Evolutionary conservation across 306 rosid species (phyloP), one percentile per base, ranked within the genome.

Genomic region (Quercus robur): DNA sequence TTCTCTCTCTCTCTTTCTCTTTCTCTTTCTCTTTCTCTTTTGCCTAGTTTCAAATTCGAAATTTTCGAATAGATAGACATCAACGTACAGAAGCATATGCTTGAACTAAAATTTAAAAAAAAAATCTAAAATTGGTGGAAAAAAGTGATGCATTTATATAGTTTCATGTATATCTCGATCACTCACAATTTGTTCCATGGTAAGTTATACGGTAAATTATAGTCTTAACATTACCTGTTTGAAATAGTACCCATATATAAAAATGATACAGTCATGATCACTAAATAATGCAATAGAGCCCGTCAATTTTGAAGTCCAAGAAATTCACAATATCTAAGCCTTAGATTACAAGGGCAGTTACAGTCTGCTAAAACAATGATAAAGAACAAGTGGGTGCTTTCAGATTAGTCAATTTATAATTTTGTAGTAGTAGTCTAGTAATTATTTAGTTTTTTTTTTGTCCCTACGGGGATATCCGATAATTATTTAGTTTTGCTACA

Each of bases 311-410:
- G 57, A 75, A 72, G 30, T 72, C 33, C 74, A 20, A 61, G 51
- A 77, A 77, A 69, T 80, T 71, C 77, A 72, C 13, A 80, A 46
- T 78, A 86, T 87, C 89, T 69, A 66, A 66, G 75, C 73, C 87
- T 55, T 86, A 77, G 88, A 87, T 84, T 82, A 71, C 81, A 68
- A 20, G 23, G 73, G 64, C 63, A 35, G 71, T 83, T 80, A 46
- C 74, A 28, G 20, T 73, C 78, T 51, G 64, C 58, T 70, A 74
- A n/a, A 38, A 15, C 71, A 52, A 73, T 69, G 75, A 66, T 70
- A 79, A 59, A 13, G 30, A 64, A 25, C 81, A 68, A 73, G 70
- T 26, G 79, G 76, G 26, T 57, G 74, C 56, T 75, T 20, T 63
- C 38, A 68, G 57, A 69, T 67, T 79, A 79, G 56, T 67, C 59